Conservation (phyloP, 129 eudicot species). For the Erigeron canadensis region DNA sequence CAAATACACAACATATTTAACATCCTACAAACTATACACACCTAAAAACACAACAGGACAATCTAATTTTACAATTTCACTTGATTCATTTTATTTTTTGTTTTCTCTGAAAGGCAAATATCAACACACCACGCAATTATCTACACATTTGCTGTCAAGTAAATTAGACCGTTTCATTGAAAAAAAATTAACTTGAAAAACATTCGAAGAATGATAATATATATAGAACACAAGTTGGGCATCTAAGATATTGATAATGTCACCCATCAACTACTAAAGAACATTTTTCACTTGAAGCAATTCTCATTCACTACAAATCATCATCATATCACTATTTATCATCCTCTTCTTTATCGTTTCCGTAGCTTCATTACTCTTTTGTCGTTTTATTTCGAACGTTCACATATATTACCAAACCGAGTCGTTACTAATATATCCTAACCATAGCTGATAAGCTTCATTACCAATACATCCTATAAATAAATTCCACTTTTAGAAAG, state of each 20-base stretch:
- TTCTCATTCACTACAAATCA: neutral
- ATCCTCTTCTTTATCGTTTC: no score
- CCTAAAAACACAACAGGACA: neutral
- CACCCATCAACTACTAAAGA: neutral
- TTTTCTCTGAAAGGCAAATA: no score
- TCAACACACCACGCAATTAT: no score
- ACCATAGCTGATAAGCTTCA: no score
- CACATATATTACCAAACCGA: no score
- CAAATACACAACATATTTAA: neutral
- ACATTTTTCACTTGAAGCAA: neutral
- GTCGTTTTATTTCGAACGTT: neutral
- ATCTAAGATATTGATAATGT: neutral
- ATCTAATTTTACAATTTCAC: conserved; percentile 18
- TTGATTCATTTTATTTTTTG: no score
- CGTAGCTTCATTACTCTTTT: neutral
- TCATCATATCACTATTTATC: neutral
- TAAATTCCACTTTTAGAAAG: no score
- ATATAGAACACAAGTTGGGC: neutral
- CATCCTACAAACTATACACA: neutral
- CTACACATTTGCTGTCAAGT: no score
- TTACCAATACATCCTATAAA: no score
- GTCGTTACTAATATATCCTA: no score
- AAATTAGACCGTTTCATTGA: no score
- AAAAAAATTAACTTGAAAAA: neutral
- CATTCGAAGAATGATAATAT: neutral